These are phyloP conservation scores for Clavulina sp. DNA, from an alignment of 768 basidiomycete species.

Conservation along the genomic window DNA sequence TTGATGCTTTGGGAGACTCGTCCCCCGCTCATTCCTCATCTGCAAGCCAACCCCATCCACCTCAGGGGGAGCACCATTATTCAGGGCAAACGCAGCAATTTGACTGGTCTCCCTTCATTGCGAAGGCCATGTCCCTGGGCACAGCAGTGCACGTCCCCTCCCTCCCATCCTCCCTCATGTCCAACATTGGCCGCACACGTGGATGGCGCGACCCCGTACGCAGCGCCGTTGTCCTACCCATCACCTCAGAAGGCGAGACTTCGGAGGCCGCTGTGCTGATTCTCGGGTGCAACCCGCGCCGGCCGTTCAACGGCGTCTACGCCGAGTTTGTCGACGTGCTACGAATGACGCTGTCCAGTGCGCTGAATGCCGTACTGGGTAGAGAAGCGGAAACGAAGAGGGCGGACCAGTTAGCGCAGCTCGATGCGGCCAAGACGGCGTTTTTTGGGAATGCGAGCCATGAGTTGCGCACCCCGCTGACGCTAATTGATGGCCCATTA, in stretches of 20 bases:
- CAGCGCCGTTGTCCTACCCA: constrained; percentile 14
- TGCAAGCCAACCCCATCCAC: not conserved
- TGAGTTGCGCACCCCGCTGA: constrained; percentile 18
- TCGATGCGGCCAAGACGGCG: constrained; percentile 16
- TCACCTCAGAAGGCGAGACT: constrained; percentile 10
- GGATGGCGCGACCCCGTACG: constrained; percentile 13
- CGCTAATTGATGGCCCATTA: constrained; percentile 16
- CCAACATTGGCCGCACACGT: constrained; percentile 3
- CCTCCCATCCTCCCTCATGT: constrained; percentile 9
- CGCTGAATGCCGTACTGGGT: constrained; percentile 13
- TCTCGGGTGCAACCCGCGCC: constrained; percentile 16
- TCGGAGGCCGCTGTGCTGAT: constrained; percentile 14
- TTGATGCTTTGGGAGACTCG: not conserved
- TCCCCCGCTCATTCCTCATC: too few species aligned
- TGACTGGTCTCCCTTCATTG: constrained; percentile 3
- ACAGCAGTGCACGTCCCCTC: constrained; percentile 7
- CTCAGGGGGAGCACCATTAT: too few species aligned
- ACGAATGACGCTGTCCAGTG: constrained; percentile 9
- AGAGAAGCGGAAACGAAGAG: constrained; percentile 16
- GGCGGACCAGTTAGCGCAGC: constrained; percentile 16
- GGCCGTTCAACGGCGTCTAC: constrained; percentile 14
- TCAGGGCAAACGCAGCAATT: too few species aligned
- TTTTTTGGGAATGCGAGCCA: constrained; percentile 17
- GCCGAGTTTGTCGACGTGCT: constrained; percentile 14
- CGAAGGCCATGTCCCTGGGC: constrained; percentile 5